These are phyloP conservation scores for Xylaria sp. DNA, from an alignment of 2,329 filamentous ascomycete species.

Conservation along the genomic window DNA sequence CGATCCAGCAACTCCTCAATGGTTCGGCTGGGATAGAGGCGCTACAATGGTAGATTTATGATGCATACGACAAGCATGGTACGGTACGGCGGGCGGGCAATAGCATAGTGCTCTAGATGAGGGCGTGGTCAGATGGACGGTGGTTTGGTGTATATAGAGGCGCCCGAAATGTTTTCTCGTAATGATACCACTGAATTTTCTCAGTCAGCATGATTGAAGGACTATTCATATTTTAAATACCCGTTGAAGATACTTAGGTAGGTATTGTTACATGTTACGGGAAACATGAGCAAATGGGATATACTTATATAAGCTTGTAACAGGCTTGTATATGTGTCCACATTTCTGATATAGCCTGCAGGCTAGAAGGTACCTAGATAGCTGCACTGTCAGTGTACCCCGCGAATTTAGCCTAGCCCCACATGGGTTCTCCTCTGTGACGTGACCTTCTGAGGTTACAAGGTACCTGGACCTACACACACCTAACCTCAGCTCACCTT, in stretches of 20 bases:
- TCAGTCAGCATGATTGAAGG: neutral
- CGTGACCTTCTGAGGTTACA: constrained; percentile 9
- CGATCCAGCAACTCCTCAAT: constrained; percentile 51
- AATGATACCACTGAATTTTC: constrained; percentile 18
- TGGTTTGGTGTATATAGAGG: neutral
- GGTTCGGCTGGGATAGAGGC: constrained; percentile 45
- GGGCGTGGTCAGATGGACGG: neutral
- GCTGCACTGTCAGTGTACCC: constrained; percentile 22
- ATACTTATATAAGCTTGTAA: neutral
- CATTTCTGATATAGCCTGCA: neutral
- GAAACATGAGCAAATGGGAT: too few species aligned
- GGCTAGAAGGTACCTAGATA: neutral
- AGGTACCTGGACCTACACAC: neutral
- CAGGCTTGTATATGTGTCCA: neutral
- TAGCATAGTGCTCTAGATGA: constrained; percentile 2
- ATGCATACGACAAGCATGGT: constrained; percentile 4
- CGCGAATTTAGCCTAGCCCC: constrained; percentile 28
- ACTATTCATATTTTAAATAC: neutral
- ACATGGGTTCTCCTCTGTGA: constrained; percentile 30
- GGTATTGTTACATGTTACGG: too few species aligned
- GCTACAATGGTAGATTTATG: constrained; percentile 50
- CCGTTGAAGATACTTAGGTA: too few species aligned
- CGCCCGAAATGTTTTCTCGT: neutral
- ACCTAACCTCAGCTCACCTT: neutral
- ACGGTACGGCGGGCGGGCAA: constrained; percentile 6